Evolutionary conservation across 441 rosid genomes (phyloP).

Genomic region (Capsella rubella): DNA sequence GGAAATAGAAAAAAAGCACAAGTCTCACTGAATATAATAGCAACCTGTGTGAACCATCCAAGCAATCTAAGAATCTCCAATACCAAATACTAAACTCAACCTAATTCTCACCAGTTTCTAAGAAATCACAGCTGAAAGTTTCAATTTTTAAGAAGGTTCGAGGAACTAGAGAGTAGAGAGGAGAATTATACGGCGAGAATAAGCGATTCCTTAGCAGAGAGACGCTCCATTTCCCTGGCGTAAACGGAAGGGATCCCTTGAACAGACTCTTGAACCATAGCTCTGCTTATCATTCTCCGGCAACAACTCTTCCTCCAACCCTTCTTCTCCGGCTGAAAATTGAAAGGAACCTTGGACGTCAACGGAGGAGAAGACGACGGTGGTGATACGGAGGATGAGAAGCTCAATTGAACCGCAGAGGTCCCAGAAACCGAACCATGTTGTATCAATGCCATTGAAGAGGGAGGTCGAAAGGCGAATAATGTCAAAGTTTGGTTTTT

Average conservation of each 20-base stretch:
- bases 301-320: conserved; percentile 14
- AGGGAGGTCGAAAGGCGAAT: neutral
- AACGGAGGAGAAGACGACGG: conserved; percentile 24
- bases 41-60: neutral
- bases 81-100: conserved; percentile 1
- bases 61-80: neutral
- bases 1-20: neutral
- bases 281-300: conserved; percentile 45
- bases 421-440: conserved; percentile 29
- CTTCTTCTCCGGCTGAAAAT: conserved; percentile 40
- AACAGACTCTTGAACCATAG: conserved; percentile 71
- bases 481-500: conserved; percentile 13
- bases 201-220: conserved; percentile 92
- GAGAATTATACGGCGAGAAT: conserved; percentile 68
- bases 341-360: conserved; percentile 37
- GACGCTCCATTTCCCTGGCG: conserved; percentile 93
- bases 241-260: conserved; percentile 78
- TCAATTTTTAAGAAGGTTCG: neutral
- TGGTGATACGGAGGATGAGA: conserved; percentile 29
- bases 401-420: conserved; percentile 38
- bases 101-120: conserved; percentile 8
- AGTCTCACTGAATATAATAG: neutral
- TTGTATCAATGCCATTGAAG: conserved; percentile 41
- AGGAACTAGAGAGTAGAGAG: conserved; percentile 27
- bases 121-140: neutral